Base-by-base conservation (phyloP, 257 asterid genomes). In the Solanum ossicruentum region DNA sequence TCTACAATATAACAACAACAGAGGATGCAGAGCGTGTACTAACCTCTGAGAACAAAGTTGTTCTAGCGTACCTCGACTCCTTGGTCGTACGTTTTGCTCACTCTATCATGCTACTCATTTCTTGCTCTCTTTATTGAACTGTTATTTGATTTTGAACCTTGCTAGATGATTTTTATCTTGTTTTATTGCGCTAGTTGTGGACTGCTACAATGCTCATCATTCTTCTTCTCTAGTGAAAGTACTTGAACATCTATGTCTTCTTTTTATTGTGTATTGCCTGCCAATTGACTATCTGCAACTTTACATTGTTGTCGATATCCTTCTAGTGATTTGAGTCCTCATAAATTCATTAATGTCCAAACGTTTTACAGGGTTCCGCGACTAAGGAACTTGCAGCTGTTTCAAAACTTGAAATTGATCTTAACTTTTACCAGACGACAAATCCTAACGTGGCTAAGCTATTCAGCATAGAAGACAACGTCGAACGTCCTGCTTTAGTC, bases 1-100 rank as follows among this genome's bases (percentile, higher is more conserved):
- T 94, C 66, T 83, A 80, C 47, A 93, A 93, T 84, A 84, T 96
- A 85, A 93, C 95, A 11, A 89, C 93, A 3, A 83, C 88, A 7
- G 97, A 96, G 81, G 96, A 93, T 79, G 99, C 99, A 36, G 97
- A 94, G 79, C 93, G 88, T 41, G 52, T 94, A 83, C 88, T 96
- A 88, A 92, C 92, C 4, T 87, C 91, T 9, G 94, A 90, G 86
- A 92, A 91, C 79, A 94, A 88, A 85, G 16, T 92, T 85, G 94
- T 92, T 85, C 56, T 96, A 88, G 98, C 93, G 13, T 96, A 88
- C 85, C 88, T 96, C 49, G 93, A 92, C 71, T 92, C 92, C 47
- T 90, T 96, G 88, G 95, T 90, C 97, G 99, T 96, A 96, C 75
- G 86, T 67, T 61, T 78, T 85, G 23, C 45, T 67, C 20, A 8